These are phyloP conservation scores for Ophiostoma himal-ulmi DNA, from an alignment of 2,329 filamentous ascomycete species.

Conservation along the genomic window DNA sequence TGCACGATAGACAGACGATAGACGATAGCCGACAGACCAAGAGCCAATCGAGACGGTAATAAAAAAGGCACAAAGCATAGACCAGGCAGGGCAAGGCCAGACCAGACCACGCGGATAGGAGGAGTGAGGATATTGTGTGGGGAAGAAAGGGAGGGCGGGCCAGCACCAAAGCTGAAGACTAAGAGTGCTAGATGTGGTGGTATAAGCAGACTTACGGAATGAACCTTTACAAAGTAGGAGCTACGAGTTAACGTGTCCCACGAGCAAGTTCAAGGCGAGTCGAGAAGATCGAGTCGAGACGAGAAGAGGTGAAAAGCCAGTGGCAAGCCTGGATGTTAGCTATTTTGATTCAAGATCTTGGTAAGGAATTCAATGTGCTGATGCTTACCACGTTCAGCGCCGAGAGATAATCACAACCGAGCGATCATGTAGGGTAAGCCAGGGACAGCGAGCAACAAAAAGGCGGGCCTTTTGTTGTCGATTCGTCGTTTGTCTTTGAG, in stretches of 20 bases:
- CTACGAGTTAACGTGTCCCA: conserved; percentile 63
- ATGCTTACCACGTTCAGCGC: conserved; percentile 11
- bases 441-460: conserved; percentile 16
- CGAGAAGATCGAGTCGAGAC: conserved; percentile 35
- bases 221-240: conserved; percentile 40
- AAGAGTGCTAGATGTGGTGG: conserved; percentile 23
- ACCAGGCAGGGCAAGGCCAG: neutral
- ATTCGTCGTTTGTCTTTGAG: neutral
- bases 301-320: conserved; percentile 34
- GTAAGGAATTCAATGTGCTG: neutral
- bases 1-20: neutral
- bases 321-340: conserved; percentile 39
- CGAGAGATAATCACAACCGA: conserved; percentile 6
- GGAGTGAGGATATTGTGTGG: conserved; percentile 18
- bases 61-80: neutral
- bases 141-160: conserved; percentile 16
- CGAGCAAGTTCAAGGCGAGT: conserved; percentile 30
- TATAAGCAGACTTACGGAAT: conserved; percentile 31
- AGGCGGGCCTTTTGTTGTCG: conserved; percentile 12
- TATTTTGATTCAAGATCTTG: neutral
- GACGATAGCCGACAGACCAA: neutral
- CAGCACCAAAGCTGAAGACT: conserved; percentile 33
- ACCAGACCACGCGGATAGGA: neutral
- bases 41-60: neutral
- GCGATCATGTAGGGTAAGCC: conserved; percentile 12